Base-by-base conservation (phyloP, 495 filamentous ascomycete genomes). In the Evernia prunastri region DNA sequence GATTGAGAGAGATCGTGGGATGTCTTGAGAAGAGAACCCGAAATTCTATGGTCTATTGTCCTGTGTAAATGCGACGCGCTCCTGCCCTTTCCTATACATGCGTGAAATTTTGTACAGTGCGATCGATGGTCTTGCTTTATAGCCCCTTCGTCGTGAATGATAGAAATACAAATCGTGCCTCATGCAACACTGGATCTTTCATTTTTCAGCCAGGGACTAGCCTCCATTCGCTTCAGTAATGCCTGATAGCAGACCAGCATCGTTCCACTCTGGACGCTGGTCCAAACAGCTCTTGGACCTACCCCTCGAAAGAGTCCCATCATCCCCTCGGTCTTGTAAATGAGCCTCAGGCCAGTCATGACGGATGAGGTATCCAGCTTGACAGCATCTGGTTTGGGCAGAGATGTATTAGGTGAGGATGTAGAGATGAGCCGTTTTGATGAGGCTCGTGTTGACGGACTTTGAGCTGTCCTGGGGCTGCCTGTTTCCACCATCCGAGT, bases 161-260 rank as follows among this genome's bases (percentile, higher is more conserved):
- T 56, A 33, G 10, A n/a, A 12, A 13, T 42, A n/a, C 33, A 58
- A 15, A 13, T 23, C 25, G 25, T 31, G 31, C 37, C 20, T 59
- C 20, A 70, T 27, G 60, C 63, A 51, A 45, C 37, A 25, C 58
- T 36, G 8, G 29, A 39, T 23, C 60, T 67, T 15, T 64, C 68
- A 15, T 40, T 17, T 25, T 69, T 72, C 29, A 71, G 27, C 42
- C 72, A 61, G 27, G 79, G 70, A 61, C 77, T 77, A 13, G 73
- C 65, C 59, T 90, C 89, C 68, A 96, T 79, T 77, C 85, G 83
- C 72, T 88, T 87, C 70, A 97, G 73, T 58, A 98, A 78, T 62
- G 84, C 86, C 76, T 97, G 95, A 74, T 98, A 98, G 75, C 96
- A 78, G 61, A 98, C 91, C 69, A 98, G 76, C 94, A 98, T 98